Conservation (phyloP, 129 eudicot species). For the Arctium minus region DNA sequence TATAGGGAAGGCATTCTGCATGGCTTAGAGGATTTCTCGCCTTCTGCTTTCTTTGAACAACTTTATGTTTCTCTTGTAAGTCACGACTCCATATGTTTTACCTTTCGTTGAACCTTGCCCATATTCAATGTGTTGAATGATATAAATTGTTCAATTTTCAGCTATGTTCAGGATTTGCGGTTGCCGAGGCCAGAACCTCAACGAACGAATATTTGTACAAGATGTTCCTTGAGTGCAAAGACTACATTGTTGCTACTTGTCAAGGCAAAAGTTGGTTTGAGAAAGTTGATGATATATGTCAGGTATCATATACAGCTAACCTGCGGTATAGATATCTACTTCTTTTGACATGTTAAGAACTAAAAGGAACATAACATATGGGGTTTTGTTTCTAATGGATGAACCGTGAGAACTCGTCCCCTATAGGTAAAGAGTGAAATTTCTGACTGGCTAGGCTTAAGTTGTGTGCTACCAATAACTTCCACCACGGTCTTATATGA, state of each 20-base stretch:
- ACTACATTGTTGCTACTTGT: slow-evolving; percentile 68
- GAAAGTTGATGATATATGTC: slow-evolving; percentile 89
- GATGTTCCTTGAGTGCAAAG: slow-evolving; percentile 81
- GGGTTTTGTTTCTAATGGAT: too few relatives aligned
- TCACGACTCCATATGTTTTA: not conserved
- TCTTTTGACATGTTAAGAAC: too few relatives aligned
- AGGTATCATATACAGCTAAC: slow-evolving; percentile 48
- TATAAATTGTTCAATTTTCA: slow-evolving; percentile 29
- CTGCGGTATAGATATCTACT: too few relatives aligned
- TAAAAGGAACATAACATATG: too few relatives aligned
- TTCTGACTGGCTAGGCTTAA: too few relatives aligned
- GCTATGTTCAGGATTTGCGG: slow-evolving; percentile 72
- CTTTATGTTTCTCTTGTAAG: slow-evolving; percentile 82
- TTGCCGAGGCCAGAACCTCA: slow-evolving; percentile 65
- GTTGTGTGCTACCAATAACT: too few relatives aligned
- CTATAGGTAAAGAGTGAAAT: too few relatives aligned
- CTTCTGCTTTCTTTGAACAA: slow-evolving; percentile 77
- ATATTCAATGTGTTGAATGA: slow-evolving; percentile 1
- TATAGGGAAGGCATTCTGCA: slow-evolving; percentile 80
- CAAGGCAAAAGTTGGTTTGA: slow-evolving; percentile 68
- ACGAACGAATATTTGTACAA: slow-evolving; percentile 51
- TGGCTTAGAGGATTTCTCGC: slow-evolving; percentile 64
- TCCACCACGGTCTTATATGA: too few relatives aligned
- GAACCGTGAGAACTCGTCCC: too few relatives aligned
- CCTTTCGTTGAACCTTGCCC: not conserved